Conservation (phyloP, 2,329 filamentous ascomycete species). For the Septoria petroselini region DNA sequence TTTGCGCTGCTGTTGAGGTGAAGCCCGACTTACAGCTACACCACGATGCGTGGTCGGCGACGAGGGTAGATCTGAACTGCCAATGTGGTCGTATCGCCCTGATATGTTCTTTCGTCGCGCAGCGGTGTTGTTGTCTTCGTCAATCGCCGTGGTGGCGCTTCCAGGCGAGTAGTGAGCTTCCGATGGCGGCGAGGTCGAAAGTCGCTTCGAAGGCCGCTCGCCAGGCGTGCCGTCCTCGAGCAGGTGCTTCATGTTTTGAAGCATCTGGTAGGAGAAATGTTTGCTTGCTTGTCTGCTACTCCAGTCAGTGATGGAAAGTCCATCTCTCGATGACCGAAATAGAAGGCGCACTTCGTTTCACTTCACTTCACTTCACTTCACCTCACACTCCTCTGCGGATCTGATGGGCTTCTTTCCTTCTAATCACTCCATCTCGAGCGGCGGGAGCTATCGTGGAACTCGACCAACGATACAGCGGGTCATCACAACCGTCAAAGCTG, state of each 20-base stretch:
- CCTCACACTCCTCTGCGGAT: too few species aligned
- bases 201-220: constrained; percentile 10
- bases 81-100: neutral
- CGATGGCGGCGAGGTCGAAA: constrained; percentile 11
- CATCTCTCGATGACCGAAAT: too few species aligned
- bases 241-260: constrained; percentile 4
- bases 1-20: neutral
- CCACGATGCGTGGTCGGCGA: neutral
- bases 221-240: constrained; percentile 1
- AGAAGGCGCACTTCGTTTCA: too few species aligned
- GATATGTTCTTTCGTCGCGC: neutral
- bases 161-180: neutral
- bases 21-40: neutral
- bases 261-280: neutral
- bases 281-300: too few species aligned
- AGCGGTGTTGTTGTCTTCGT: neutral
- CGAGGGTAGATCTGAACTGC: neutral
- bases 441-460: too few species aligned
- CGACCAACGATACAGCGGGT: too few species aligned
- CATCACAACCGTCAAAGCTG: too few species aligned
- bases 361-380: too few species aligned
- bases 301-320: too few species aligned
- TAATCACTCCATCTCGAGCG: too few species aligned
- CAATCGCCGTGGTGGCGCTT: neutral
- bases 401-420: too few species aligned